Base-by-base conservation (phyloP, 371 early-diverging fungal species). In the Mortierella sp. region DNA sequence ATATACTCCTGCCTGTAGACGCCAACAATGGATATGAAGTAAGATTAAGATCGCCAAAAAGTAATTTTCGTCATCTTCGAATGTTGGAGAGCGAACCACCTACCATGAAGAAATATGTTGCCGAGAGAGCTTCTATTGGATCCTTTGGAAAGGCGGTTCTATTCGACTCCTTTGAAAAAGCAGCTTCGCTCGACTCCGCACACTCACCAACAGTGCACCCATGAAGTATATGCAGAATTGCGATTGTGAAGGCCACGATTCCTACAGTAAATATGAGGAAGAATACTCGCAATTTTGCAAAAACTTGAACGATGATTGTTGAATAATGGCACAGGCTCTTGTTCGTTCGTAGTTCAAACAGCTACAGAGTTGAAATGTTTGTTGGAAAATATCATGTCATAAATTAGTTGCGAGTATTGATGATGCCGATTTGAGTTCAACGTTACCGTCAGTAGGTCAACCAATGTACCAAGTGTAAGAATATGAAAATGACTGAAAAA, bases 231-330 rank as follows among this genome's bases (percentile, higher is more conserved):
- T 72, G 72, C 22, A 66, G 42, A 22, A 66, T 47, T 19, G 72
- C 66, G 22, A 72, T 66, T 15, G 72, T 26, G 13, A 66, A 66
- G 1, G 56, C 61, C 1, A 72, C 9, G 42, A 72, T 61, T 26
- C 72, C 72, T 13, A 62, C 60, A 1, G 62, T 62, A 23, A 72
- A 66, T 23, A 72, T 62, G 51, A 72, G 61, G 26, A 72, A 72
- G 62, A 72, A 72, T 17, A 72, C 61, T 10, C 45, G 35, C 56
- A 72, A 45, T 49, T 72, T 37, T 2, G 29, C 43, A n/a, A 72
- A 29, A 29, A 59, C 49, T n/a, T 37, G 72, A 28, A 61, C 45
- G 19, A 72, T 66, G 42, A 72, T 72, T 28, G 72, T 72, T 23
- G 47, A 23, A 26, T 62, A 72, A 15, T 72, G 42, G 31, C 72